phyloP scores from a whole-genome alignment of 2,329 filamentous ascomycete species.

The Scedosporium dehoogii region DNA sequence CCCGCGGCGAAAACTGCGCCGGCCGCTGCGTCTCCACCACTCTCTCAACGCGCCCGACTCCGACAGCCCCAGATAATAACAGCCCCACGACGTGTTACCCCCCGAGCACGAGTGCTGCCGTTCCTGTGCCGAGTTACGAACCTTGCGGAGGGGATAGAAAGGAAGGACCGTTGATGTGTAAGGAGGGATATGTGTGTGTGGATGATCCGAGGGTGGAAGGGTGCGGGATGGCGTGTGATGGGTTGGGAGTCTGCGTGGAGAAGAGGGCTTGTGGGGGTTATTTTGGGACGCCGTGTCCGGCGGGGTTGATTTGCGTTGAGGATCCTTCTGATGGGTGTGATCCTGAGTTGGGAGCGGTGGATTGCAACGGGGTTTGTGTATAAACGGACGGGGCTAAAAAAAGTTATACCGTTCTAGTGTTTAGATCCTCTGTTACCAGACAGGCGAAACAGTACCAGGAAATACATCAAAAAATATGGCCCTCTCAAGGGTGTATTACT shows the following conservation, averaged over 20 bases:
- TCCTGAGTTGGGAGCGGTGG: not conserved
- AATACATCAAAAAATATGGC: not conserved
- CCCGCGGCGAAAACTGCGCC: slow-evolving; percentile 15
- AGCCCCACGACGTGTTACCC: not conserved
- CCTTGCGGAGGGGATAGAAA: slow-evolving; percentile 21
- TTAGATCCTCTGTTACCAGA: not conserved
- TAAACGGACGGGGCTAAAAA: not conserved
- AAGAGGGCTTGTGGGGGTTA: not conserved
- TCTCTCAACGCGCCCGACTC: not conserved
- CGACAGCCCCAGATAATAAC: not conserved
- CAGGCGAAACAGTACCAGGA: not conserved
- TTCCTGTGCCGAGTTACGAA: slow-evolving; percentile 7
- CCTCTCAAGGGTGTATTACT: not conserved
- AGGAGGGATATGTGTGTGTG: slow-evolving; percentile 16
- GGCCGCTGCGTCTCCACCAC: slow-evolving; percentile 19
- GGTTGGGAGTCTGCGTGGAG: slow-evolving; percentile 21
- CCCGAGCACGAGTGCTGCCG: not conserved
- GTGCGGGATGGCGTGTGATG: slow-evolving; percentile 26
- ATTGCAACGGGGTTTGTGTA: slow-evolving; percentile 1
- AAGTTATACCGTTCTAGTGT: not conserved
- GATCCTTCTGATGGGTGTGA: slow-evolving; percentile 2
- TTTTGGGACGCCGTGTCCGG: not conserved
- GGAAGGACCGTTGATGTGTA: slow-evolving; percentile 11
- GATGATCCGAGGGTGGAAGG: slow-evolving; percentile 21
- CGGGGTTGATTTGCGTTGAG: not conserved